Base-by-base conservation (phyloP, 1,139 yeast species). In the Scheffersomyces quercinus region DNA sequence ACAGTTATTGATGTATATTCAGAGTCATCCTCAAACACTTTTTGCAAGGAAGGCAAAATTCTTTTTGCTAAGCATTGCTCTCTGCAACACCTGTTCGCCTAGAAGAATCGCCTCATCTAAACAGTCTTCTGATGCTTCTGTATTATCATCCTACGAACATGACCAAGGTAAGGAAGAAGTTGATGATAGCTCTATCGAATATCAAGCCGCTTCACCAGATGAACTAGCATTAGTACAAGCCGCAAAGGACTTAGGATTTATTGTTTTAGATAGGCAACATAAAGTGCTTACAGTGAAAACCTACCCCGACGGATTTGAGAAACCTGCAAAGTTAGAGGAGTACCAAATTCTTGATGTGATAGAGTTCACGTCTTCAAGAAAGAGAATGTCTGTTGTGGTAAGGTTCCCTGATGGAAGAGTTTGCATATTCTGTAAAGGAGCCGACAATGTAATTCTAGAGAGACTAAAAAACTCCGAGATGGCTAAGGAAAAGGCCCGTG, bases 131-230 rank as follows among this genome's bases (percentile, higher is more conserved):
- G 26, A 20, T 20, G 31, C 37, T 3, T 40, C 49, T 3, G 33
- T 34, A 6, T 9, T 37, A 26, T 32, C 35, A 5, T 58, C 34
- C 51, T 64, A 56, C 10, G 49, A 46, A 12, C 38, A 30, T 3
- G 38, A 36, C 6, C 35, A 26, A 16, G 40, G 41, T 32, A 37
- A 46, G 5, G 51, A 48, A 24, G 52, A 41, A 4, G 50, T 45
- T 3, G 70, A 65, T 9, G 85, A 78, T 39, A 79, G 70, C 20
- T 69, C 70, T 36, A 77, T 90, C 15, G 81, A 79, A 38, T 95
- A 91, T 56, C 97, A 90, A 60, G 89, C 98, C 0, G 83, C 98
- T 0, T 91, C 98, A 0, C 99, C 99, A 0, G 99, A 93, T 68
- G 99, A 93, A 61, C 66, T 91, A 42, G 99, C 99, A 0, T 71